Evolutionary conservation across 2,329 filamentous ascomycete genomes (phyloP), one percentile per base, ranked within the genome.

Genomic region (Lasiodiplodia sp.): DNA sequence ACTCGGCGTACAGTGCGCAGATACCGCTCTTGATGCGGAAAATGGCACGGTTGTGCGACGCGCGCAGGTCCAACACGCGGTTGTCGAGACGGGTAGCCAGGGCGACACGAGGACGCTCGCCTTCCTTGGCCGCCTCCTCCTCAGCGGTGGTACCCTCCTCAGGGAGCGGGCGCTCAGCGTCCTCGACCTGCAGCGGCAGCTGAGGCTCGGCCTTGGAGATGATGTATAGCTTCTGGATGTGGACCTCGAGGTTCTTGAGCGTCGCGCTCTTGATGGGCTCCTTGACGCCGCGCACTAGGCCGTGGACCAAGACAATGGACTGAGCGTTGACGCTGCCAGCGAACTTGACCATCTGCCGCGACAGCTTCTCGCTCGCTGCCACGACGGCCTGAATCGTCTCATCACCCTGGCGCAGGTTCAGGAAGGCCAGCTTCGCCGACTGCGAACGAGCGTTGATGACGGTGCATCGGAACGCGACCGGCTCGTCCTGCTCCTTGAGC

Each of bases 321-420:
- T 97, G 95, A 56, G 91, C 86, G 76, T 88, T 91, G 73, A 97
- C 82, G 53, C 84, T 87, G 58, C 88, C 88, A 62, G 91, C 89
- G 88, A 92, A 98, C 83, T 98, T 98, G 78, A 97, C 92, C 95
- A 98, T 98, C 81, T 92, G 93, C 79, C 90, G 91, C 89, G 75
- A 93, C 88, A 77, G 85, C 81, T 75, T 87, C 71, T 82, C 82
- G 72, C 81, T 88, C 60, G 88, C 91, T 21, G 87, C 86, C 18
- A 93, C 84, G 47, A 97, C 91, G 64, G 91, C 93, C 83, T 97
- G 94, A 49, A 97, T 90, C 31, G 90, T 91, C 85, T 91, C 90
- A 75, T 90, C 87, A 69, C 87, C 84, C 79, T 92, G 89, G 80
- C 93, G 88, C 74, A 98, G 86, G 83, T 96, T 93, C 75, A 97